Evolutionary conservation across 768 basidiomycete species (phyloP), one percentile per base, ranked within the genome.

Genomic region (Trametes cingulata): DNA sequence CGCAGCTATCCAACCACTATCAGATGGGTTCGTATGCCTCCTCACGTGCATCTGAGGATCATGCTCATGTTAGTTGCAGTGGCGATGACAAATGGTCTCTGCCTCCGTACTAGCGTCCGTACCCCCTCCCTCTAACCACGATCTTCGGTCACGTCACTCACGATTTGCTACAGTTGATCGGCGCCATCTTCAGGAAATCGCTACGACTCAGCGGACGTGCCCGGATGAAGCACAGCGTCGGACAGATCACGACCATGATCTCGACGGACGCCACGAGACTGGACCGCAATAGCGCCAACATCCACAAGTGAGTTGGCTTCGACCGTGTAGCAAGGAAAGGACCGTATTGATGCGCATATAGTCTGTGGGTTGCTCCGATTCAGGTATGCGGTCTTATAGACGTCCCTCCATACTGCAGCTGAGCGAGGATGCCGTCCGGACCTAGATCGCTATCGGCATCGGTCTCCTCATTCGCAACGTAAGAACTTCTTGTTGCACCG

Each of bases 231-330:
- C 85, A 88, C 66, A 82, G 78, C 19, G 82, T 83, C 41, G 88
- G 88, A 0, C 77, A 86, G 67, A 84, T 89, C 49, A 87, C 83
- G 10, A 90, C 87, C 0, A 82, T 90, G 77, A 85, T 90, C 7
- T 84, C 85, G 1, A 79, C 83, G 13, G 88, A 91, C 66, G 73
- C 85, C 0, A 78, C 80, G 6, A 79, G 83, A 46, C 68, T 88
- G 22, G 86, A 87, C 60, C 63, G 73, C 15, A 77, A 82, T 65
- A 71, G 74, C n/a, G 75, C 68, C 7, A 79, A 65, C 50, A 64
- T 70, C 14, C 74, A 75, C 65, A 70, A 70, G 67, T 73, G 36
- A 33, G 73, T 56, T 17, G n/a, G n/a, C 22, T 41, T 19, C 12
- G 27, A 36, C 25, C 41, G n/a, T 52, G 33, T 25, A 25, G 27